Evolutionary conservation across 495 filamentous ascomycete species (phyloP).

Genomic region (Penicillium chermesinum): DNA sequence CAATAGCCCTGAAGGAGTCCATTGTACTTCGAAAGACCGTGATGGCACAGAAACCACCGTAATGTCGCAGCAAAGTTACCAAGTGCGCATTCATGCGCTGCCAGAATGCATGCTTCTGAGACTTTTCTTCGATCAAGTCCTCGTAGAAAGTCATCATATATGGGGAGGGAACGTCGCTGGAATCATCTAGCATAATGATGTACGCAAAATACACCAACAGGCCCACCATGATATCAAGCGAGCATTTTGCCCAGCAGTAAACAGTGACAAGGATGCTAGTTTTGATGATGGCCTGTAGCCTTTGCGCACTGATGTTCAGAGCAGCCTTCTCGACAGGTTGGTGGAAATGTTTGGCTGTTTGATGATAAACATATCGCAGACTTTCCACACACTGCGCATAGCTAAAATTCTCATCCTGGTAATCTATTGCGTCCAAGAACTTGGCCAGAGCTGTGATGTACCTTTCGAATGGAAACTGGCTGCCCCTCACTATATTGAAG

Average conservation of each 20-base stretch:
- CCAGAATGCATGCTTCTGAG: not conserved
- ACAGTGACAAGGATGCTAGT: not conserved
- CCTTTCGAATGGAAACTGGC: too few species aligned
- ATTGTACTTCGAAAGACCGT: not conserved
- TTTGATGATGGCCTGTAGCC: not conserved
- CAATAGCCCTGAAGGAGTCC: not conserved
- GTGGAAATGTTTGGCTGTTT: not conserved
- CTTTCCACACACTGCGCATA: not conserved
- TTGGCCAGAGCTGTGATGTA: too few species aligned
- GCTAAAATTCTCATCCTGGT: not conserved
- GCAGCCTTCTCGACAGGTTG: not conserved
- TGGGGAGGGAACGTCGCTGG: not conserved
- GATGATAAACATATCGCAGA: not conserved
- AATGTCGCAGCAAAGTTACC: not conserved
- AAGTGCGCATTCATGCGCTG: not conserved
- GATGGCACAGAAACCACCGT: not conserved
- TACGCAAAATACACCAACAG: not conserved
- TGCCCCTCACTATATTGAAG: too few species aligned
- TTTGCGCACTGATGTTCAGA: not conserved
- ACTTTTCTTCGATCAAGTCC: not conserved
- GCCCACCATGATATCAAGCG: not conserved
- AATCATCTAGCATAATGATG: not conserved
- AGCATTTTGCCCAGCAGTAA: not conserved
- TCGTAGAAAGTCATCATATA: not conserved
- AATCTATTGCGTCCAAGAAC: not conserved